Evolutionary conservation across 2,329 filamentous ascomycete genomes (phyloP).

Genomic region (Colletotrichum cordylinicola): DNA sequence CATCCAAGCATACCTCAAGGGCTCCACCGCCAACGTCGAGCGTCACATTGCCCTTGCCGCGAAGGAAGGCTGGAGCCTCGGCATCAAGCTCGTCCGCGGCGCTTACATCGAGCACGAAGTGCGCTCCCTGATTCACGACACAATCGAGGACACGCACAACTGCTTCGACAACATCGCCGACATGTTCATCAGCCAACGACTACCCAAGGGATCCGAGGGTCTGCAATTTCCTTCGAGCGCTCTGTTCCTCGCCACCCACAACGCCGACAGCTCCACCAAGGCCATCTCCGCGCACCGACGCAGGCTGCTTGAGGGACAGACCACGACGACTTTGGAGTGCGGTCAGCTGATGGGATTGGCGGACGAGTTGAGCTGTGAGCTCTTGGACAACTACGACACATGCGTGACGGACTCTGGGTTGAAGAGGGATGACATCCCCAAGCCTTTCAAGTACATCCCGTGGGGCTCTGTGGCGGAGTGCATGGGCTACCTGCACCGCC

Average conservation of each 20-base stretch:
- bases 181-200: conserved; percentile 69
- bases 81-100: conserved; percentile 78
- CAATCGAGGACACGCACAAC: conserved; percentile 72
- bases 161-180: conserved; percentile 77
- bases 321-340: conserved; percentile 46
- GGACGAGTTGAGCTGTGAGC: conserved; percentile 81
- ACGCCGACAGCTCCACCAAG: conserved; percentile 52
- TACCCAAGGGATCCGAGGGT: conserved; percentile 28
- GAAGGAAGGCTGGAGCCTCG: conserved; percentile 68
- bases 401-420: conserved; percentile 8
- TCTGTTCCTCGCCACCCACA: conserved; percentile 84
- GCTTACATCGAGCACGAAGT: conserved; percentile 77
- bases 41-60: conserved; percentile 65
- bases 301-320: conserved; percentile 51
- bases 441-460: conserved; percentile 27
- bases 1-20: conserved; percentile 80
- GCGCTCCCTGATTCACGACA: conserved; percentile 73
- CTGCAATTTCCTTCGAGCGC: conserved; percentile 60
- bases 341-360: conserved; percentile 71
- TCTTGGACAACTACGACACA: conserved; percentile 37
- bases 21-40: conserved; percentile 61
- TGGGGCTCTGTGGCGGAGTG: conserved; percentile 26
- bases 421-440: conserved; percentile 13
- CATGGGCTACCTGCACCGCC: conserved; percentile 25
- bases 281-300: conserved; percentile 68